Evolutionary conservation across 2,329 filamentous ascomycete genomes (phyloP).

Genomic region (Xylariaceae sp.): DNA sequence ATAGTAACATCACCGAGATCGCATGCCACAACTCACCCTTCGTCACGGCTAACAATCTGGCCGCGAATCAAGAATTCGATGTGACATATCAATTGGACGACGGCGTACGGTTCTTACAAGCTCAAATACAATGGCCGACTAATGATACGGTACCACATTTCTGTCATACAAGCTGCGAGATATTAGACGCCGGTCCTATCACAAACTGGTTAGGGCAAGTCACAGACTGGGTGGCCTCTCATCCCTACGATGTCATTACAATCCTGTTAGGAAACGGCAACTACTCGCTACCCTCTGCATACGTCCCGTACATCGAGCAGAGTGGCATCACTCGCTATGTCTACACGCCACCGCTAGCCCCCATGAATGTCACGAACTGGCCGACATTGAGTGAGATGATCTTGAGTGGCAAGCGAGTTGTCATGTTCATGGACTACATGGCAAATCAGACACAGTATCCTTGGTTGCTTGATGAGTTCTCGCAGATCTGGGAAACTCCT

Average conservation of each 20-base stretch:
- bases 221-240: constrained; percentile 64
- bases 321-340: constrained; percentile 70
- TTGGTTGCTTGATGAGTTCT: constrained; percentile 84
- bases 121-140: constrained; percentile 56
- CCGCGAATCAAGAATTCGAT: constrained; percentile 67
- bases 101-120: constrained; percentile 63
- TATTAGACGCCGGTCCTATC: constrained; percentile 77
- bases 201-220: constrained; percentile 68
- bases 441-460: constrained; percentile 75
- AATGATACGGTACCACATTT: constrained; percentile 59
- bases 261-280: constrained; percentile 83
- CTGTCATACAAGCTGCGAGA: constrained; percentile 79
- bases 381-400: constrained; percentile 78
- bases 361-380: constrained; percentile 74
- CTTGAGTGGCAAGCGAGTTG: constrained; percentile 62
- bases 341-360: constrained; percentile 67
- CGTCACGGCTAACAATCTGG: constrained; percentile 63
- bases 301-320: constrained; percentile 63
- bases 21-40: constrained; percentile 82
- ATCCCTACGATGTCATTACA: constrained; percentile 86
- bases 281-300: constrained; percentile 61
- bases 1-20: constrained; percentile 77
- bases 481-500: constrained; percentile 85
- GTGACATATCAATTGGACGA: constrained; percentile 74
- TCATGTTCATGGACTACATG: constrained; percentile 82